These are phyloP conservation scores for Fistulinella prunicolor DNA, from an alignment of 768 basidiomycete genomes.

Conservation along the genomic window DNA sequence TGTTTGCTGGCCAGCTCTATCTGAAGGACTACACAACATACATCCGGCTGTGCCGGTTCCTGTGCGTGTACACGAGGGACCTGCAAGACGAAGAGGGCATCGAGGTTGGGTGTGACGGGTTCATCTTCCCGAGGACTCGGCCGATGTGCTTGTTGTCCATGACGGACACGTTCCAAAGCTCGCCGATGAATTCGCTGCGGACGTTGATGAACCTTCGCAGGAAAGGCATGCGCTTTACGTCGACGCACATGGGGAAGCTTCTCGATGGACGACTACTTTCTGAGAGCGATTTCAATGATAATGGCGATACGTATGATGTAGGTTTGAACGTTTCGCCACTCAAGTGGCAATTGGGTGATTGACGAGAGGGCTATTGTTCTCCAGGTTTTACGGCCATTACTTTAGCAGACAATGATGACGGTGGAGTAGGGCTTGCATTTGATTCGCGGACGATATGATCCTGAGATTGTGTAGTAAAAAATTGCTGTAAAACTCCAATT, in stretches of 20 bases:
- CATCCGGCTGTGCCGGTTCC: not conserved
- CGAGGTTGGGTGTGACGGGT: slow-evolving; percentile 1
- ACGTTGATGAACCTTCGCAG: slow-evolving; percentile 28
- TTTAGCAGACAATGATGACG: too few species aligned
- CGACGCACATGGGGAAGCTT: slow-evolving; percentile 23
- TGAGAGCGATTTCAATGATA: slow-evolving; percentile 23
- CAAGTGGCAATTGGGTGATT: too few species aligned
- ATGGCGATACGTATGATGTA: too few species aligned
- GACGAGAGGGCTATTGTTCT: too few species aligned
- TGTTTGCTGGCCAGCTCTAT: not conserved
- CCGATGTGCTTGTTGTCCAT: not conserved
- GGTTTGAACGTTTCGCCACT: too few species aligned
- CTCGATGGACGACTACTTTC: slow-evolving; percentile 20
- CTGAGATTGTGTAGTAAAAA: too few species aligned
- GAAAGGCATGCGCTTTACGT: slow-evolving; percentile 36
- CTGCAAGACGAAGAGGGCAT: not conserved
- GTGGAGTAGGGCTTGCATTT: too few species aligned
- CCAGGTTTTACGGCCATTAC: too few species aligned
- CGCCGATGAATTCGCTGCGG: slow-evolving; percentile 31
- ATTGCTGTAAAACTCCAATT: too few species aligned
- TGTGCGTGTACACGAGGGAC: not conserved
- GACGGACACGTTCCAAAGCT: slow-evolving; percentile 31
- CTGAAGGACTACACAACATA: not conserved
- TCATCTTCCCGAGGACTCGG: not conserved
- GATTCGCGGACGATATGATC: too few species aligned